phyloP scores from a whole-genome alignment of 805 yeast species.

The Cyberlindnera bimundalis region DNA sequence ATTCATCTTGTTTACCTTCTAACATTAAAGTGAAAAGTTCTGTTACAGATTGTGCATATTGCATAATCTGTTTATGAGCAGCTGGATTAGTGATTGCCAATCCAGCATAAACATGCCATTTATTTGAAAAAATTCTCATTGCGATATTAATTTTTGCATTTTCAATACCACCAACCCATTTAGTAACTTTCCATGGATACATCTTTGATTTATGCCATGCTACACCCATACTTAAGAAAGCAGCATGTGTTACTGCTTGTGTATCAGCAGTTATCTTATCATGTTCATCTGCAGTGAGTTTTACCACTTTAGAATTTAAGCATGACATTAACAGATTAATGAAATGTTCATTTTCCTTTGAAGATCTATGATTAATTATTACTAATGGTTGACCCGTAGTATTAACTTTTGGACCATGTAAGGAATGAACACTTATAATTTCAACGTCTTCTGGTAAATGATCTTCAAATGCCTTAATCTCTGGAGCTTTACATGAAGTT shows the following conservation, averaged over 20 bases:
- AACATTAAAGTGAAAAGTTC: conserved; percentile 83
- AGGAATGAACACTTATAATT: conserved; percentile 83
- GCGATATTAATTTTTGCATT: conserved; percentile 95
- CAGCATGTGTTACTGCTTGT: conserved; percentile 98
- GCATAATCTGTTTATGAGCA: conserved; percentile 88
- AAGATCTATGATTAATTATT: conserved; percentile 70
- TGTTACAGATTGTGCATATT: conserved; percentile 81
- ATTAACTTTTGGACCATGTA: conserved; percentile 91
- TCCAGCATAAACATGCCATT: conserved; percentile 99
- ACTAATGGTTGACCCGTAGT: conserved; percentile 93
- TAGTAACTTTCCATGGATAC: conserved; percentile 87
- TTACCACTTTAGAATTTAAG: conserved; percentile 72
- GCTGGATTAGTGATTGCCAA: conserved; percentile 93
- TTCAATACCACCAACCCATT: conserved; percentile 92
- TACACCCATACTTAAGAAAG: conserved; percentile 92
- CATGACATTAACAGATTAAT: conserved; percentile 67
- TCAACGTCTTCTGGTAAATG: conserved; percentile 74
- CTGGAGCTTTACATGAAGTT: conserved; percentile 92
- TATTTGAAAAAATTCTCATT: conserved; percentile 83
- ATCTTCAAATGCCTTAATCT: conserved; percentile 78
- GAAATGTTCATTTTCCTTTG: conserved; percentile 47
- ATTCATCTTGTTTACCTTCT: conserved; percentile 56
- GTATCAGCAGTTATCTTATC: conserved; percentile 97
- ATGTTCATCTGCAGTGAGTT: conserved; percentile 81
- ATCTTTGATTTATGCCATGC: conserved; percentile 85